Conservation (phyloP, 1,139 yeast genomes). For the Taphrina communis region DNA sequence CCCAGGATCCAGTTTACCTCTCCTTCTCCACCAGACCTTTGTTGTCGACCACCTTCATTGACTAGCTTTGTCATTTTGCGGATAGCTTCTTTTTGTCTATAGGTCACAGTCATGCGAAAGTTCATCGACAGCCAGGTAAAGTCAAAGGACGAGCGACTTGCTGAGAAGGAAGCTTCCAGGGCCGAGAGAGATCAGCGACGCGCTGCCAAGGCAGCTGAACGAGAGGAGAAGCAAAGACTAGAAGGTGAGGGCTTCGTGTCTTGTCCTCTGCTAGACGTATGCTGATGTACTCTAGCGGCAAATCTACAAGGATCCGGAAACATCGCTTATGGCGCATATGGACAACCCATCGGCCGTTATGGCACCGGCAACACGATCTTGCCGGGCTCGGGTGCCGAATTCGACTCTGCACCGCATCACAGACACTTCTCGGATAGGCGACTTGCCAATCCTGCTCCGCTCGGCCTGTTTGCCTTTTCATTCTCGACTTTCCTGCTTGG, state of each 20-base stretch:
- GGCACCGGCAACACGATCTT: conserved; percentile 11
- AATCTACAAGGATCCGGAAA: not conserved
- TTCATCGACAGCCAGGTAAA: conserved; percentile 29
- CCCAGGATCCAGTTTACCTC: too few species aligned
- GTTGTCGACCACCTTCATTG: too few species aligned
- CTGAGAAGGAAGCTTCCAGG: conserved; percentile 26
- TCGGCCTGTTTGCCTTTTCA: conserved; percentile 27
- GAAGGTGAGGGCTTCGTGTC: not conserved
- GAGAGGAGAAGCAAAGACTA: conserved; percentile 7
- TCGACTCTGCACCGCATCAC: conserved; percentile 19
- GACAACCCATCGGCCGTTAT: conserved; percentile 14
- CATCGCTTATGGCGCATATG: conserved; percentile 1
- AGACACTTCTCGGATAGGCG: conserved; percentile 22
- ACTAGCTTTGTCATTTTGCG: too few species aligned
- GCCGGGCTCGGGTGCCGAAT: conserved; percentile 13
- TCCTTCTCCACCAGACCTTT: too few species aligned
- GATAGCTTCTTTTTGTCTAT: too few species aligned
- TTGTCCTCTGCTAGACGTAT: not conserved
- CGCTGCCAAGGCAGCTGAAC: conserved; percentile 10
- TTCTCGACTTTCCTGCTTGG: conserved; percentile 29
- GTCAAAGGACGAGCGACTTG: conserved; percentile 28
- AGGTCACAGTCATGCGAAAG: conserved; percentile 10
- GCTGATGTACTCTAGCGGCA: conserved; percentile 1
- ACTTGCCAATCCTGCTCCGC: conserved; percentile 33
- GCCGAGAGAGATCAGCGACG: conserved; percentile 11